Evolutionary conservation across 768 basidiomycete species (phyloP).

Genomic region (Amanita muscaria): DNA sequence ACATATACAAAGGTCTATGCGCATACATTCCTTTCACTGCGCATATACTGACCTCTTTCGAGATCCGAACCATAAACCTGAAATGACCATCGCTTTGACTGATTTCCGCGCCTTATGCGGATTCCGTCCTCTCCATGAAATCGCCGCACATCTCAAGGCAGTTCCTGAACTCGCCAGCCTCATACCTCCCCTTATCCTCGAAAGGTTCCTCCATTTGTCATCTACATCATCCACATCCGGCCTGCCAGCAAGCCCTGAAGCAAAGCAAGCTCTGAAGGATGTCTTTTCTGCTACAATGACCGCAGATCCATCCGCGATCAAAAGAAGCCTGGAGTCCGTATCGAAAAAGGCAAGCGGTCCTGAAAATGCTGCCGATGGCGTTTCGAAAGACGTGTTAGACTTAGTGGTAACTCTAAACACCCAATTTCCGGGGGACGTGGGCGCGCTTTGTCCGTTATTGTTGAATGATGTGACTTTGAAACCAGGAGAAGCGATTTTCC

Average conservation of each 20-base stretch:
- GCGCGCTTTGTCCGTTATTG: conserved; percentile 85
- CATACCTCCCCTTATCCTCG: conserved; percentile 47
- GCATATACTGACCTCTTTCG: not conserved
- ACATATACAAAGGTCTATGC: conserved; percentile 82
- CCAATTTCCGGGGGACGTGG: conserved; percentile 90
- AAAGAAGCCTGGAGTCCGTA: conserved; percentile 52
- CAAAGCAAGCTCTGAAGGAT: conserved; percentile 57
- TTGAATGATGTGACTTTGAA: conserved; percentile 78
- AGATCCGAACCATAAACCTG: conserved; percentile 98
- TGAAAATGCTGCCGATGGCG: conserved; percentile 25
- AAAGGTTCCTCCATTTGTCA: conserved; percentile 40
- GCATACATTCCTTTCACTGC: not conserved
- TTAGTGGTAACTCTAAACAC: conserved; percentile 53
- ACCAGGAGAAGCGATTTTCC: conserved; percentile 86
- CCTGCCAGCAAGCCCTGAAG: conserved; percentile 31
- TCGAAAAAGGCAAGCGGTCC: conserved; percentile 36
- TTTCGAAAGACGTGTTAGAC: conserved; percentile 39
- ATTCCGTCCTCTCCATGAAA: conserved; percentile 72
- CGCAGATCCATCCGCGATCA: conserved; percentile 45
- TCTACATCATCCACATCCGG: not conserved
- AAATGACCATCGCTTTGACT: conserved; percentile 96
- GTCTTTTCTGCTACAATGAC: conserved; percentile 85
- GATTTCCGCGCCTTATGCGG: conserved; percentile 88
- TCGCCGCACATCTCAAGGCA: conserved; percentile 53
- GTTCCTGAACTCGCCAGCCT: conserved; percentile 75